Conservation (phyloP, 768 basidiomycete genomes). For the Mycena crocata region DNA sequence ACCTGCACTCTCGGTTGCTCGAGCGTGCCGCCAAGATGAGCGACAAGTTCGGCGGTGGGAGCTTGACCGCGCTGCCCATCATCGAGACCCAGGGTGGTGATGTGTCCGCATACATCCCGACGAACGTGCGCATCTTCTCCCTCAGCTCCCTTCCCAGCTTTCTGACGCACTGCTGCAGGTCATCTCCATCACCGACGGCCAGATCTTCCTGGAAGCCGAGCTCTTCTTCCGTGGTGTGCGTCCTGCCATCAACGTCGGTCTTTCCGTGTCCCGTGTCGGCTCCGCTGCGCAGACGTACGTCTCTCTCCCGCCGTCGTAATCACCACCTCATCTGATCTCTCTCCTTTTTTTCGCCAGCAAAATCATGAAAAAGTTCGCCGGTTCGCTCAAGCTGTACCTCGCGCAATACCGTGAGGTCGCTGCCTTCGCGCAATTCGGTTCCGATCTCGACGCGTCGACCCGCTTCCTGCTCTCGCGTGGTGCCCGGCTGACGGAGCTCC, state of each 20-base stretch:
- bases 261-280: conserved; percentile 99
- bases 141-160: not conserved
- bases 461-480: conserved; percentile 98
- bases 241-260: conserved; percentile 99
- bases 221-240: conserved; percentile 99
- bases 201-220: conserved; percentile 99
- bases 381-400: conserved; percentile 99
- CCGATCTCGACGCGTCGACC: conserved; percentile 99
- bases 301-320: not conserved
- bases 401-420: conserved; percentile 99
- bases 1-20: conserved; percentile 99
- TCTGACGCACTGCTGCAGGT: conserved; percentile 63
- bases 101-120: conserved; percentile 99
- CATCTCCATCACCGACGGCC: conserved; percentile 99
- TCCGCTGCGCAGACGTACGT: conserved; percentile 99
- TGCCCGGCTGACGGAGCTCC: conserved; percentile 96
- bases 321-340: conserved; percentile 15
- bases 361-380: conserved; percentile 99
- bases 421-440: conserved; percentile 99
- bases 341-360: conserved; percentile 61
- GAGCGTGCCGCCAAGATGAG: conserved; percentile 99
- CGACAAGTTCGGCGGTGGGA: conserved; percentile 98
- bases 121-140: conserved; percentile 69
- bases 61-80: conserved; percentile 98
- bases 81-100: conserved; percentile 99